Evolutionary conservation across 192 early-diverging fungal genomes (phyloP).

Genomic region (Podila minutissima): DNA sequence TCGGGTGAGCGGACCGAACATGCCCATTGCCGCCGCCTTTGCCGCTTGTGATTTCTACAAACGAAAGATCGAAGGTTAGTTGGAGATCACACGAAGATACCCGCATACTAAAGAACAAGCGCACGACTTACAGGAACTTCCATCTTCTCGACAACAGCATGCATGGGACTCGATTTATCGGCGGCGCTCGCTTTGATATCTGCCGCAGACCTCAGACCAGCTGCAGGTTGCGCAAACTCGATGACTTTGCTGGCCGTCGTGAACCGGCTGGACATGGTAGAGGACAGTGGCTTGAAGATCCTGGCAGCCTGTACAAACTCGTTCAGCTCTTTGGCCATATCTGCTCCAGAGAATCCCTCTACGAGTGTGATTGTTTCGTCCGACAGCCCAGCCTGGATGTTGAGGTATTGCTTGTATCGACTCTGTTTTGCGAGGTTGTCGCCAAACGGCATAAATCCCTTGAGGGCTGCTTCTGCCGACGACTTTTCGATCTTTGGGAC

Average conservation of each 20-base stretch:
- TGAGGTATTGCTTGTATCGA: slow-evolving; percentile 77
- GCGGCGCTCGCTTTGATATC: slow-evolving; percentile 11
- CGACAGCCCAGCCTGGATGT: slow-evolving; percentile 66
- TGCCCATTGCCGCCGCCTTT: slow-evolving; percentile 64
- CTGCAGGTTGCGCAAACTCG: slow-evolving; percentile 47
- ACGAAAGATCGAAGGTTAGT: not conserved
- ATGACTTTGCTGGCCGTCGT: slow-evolving; percentile 56
- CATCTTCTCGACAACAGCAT: slow-evolving; percentile 12
- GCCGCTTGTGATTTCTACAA: slow-evolving; percentile 51
- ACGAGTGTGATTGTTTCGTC: slow-evolving; percentile 27
- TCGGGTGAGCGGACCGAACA: slow-evolving; percentile 78
- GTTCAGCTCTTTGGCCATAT: slow-evolving; percentile 66
- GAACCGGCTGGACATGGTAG: slow-evolving; percentile 79
- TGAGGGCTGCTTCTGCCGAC: slow-evolving; percentile 73
- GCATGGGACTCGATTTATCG: slow-evolving; percentile 6
- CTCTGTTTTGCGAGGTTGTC: slow-evolving; percentile 74
- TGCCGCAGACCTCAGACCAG: slow-evolving; percentile 54
- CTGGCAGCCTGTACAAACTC: slow-evolving; percentile 83
- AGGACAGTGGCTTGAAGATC: slow-evolving; percentile 77
- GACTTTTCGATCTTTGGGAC: slow-evolving; percentile 66
- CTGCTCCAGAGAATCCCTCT: slow-evolving; percentile 53
- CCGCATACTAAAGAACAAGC: not conserved
- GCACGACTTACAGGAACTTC: slow-evolving; percentile 26
- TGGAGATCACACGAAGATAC: not conserved
- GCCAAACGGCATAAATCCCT: slow-evolving; percentile 85